A percentile compares a stretch with the other conserved stretches of the same genome.
phyloP scores from a whole-genome alignment of 805 yeast genomes.

The Kodamaea restingae region DNA sequence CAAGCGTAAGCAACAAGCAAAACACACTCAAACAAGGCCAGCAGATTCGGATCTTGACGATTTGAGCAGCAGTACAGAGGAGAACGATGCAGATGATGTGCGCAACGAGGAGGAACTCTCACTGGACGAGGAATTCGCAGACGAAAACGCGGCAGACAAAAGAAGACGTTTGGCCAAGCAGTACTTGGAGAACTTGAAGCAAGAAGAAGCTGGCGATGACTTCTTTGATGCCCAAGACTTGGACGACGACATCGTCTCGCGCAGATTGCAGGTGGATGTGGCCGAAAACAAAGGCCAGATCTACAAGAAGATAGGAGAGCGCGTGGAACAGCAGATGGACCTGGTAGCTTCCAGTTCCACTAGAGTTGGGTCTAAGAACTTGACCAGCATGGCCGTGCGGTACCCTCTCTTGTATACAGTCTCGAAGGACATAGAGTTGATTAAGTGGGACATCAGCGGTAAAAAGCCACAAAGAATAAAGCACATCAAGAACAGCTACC shows the following conservation, averaged over 20 bases:
- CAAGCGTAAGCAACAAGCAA: conserved; percentile 10
- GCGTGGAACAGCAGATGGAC: conserved; percentile 36
- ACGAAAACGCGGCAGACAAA: conserved; percentile 87
- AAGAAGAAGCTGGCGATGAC: conserved; percentile 37
- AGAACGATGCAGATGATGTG: conserved; percentile 19
- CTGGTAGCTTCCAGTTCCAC: conserved; percentile 37
- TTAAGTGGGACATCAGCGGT: conserved; percentile 69
- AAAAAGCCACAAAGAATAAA: conserved; percentile 63
- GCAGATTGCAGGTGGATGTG: conserved; percentile 80
- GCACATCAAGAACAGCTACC: conserved; percentile 71
- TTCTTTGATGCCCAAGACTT: conserved; percentile 84
- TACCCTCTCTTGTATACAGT: conserved; percentile 70
- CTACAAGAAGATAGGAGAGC: conserved; percentile 61
- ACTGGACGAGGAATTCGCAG: conserved; percentile 68
- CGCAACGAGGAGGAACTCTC: conserved; percentile 42
- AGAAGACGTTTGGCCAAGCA: conserved; percentile 92
- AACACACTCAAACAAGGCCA: not conserved
- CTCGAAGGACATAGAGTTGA: conserved; percentile 74
- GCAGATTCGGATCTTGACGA: conserved; percentile 42
- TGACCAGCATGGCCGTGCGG: conserved; percentile 53
- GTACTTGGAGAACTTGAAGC: conserved; percentile 74
- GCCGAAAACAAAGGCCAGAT: conserved; percentile 86
- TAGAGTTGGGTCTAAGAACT: conserved; percentile 57
- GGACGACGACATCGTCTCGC: conserved; percentile 79
- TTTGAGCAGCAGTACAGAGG: conserved; percentile 10